Conservation (phyloP, 495 filamentous ascomycete species). For the Hyaloscypha bicolor region DNA sequence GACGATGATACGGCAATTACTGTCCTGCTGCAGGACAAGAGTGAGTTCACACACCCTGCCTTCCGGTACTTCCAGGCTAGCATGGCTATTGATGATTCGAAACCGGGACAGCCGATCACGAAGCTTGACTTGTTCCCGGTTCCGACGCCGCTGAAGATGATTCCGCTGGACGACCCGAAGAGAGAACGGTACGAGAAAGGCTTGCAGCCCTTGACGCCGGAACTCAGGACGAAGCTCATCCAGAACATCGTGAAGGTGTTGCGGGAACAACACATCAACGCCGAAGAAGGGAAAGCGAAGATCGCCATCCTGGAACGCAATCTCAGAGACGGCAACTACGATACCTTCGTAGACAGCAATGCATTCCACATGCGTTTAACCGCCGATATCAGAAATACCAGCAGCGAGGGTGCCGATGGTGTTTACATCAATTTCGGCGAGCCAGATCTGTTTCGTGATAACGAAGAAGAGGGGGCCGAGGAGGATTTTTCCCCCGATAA, state of each 20-base stretch:
- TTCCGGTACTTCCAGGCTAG: background rate
- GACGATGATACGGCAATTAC: background rate
- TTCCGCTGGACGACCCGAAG: conserved; percentile 3
- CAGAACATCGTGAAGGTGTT: background rate
- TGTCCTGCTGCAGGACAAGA: conserved; percentile 1
- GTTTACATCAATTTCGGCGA: no score
- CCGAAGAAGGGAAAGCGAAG: background rate
- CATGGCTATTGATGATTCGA: background rate
- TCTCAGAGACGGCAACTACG: conserved; percentile 1
- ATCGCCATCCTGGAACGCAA: background rate
- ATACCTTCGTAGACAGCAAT: background rate
- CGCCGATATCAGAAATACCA: background rate
- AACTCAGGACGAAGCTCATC: background rate
- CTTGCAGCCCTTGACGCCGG: background rate
- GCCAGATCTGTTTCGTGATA: no score
- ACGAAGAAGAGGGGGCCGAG: background rate
- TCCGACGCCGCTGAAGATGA: conserved; percentile 3
- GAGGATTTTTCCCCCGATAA: background rate
- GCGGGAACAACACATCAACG: background rate
- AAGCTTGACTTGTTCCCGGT: background rate
- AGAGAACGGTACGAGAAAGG: conserved; percentile 7
- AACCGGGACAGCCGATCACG: background rate
- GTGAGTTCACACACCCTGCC: background rate
- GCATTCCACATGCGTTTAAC: background rate
- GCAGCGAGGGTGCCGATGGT: background rate